Base-by-base conservation (phyloP, 2,329 filamentous ascomycete species). In the Colletotrichum sp. region DNA sequence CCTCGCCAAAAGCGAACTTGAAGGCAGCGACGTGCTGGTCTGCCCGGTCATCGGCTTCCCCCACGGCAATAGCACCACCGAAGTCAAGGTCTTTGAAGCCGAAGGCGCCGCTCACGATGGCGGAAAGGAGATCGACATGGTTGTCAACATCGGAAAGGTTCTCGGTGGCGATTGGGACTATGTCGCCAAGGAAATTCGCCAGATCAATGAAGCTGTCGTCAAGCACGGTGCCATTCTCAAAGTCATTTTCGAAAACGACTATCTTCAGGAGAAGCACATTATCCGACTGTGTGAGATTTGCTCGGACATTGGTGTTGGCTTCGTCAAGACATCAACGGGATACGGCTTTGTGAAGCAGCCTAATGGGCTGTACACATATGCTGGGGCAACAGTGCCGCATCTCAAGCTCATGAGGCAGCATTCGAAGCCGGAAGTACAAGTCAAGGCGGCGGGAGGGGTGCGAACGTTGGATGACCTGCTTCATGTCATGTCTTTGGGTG, bases 171-270 rank as follows among this genome's bases (percentile, higher is more conserved):
- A 92, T 34, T 92, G 90, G 90, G 85, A 85, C 8, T 92, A 91
- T 76, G 89, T 92, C 15, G 78, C 81, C 1, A 80, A 86, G 8
- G 91, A 93, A 78, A 89, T 93, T 65, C 79, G 81, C 1, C 79
- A 80, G 34, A 82, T 93, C 76, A 91, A 92, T 77, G 79, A 85
- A 0, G 85, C 84, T 0, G 89, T 91, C 5, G 79, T 80, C 1
- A 79, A 80, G n/a, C 72, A 83, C 8, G 87, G 86, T 0, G 88
- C 86, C 0, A 83, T 86, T 1, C 83, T 92, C 8, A 93, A 93
- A 79, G 90, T 92, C 66, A 93, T 92, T 65, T 92, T 93, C 71
- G 90, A 93, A 78, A 92, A 91, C 77, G 90, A 91, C 79, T 92
- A 88, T 76, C 85, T 92, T 0, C 32, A 84, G 3, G 83, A 89